phyloP scores from a whole-genome alignment of 208 protist species.

The Phytomonas sp. region DNA sequence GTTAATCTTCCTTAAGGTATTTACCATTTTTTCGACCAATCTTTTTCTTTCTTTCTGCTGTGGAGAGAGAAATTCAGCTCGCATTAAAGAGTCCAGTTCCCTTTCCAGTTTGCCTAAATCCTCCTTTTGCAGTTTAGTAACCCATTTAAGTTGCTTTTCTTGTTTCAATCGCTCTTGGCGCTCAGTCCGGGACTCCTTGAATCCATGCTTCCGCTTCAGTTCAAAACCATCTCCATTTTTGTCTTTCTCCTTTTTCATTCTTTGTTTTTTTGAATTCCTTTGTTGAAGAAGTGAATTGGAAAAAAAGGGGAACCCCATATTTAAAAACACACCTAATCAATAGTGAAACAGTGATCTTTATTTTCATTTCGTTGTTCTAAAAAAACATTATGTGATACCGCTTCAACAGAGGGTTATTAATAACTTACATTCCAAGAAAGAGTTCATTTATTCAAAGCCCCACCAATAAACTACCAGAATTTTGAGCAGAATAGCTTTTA shows the following conservation, averaged over 20 bases:
- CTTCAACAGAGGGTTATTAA: too few species aligned
- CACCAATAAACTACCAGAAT: too few species aligned
- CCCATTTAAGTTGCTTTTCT: conserved; percentile 48
- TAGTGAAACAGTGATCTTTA: too few species aligned
- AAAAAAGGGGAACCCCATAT: too few species aligned
- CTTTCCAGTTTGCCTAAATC: conserved; percentile 35
- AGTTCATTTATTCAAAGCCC: too few species aligned
- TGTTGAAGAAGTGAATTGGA: neutral
- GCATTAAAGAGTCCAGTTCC: conserved; percentile 39
- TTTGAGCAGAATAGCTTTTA: too few species aligned
- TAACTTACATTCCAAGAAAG: too few species aligned
- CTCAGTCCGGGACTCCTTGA: conserved; percentile 41
- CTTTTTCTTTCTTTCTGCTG: conserved; percentile 66
- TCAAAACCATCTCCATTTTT: conserved; percentile 8
- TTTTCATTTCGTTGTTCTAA: too few species aligned
- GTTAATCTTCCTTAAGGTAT: conserved; percentile 16
- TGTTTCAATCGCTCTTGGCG: conserved; percentile 25
- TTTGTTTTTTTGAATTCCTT: conserved; percentile 4
- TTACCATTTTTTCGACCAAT: conserved; percentile 42
- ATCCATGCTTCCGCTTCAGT: conserved; percentile 28
- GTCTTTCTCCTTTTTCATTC: conserved; percentile 8
- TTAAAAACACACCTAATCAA: too few species aligned
- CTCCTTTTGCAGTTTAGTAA: conserved; percentile 35
- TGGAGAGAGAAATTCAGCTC: conserved; percentile 52
- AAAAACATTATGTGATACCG: too few species aligned